These are phyloP conservation scores for Monascus purpureus DNA, from an alignment of 495 filamentous ascomycete genomes.

Conservation along the genomic window DNA sequence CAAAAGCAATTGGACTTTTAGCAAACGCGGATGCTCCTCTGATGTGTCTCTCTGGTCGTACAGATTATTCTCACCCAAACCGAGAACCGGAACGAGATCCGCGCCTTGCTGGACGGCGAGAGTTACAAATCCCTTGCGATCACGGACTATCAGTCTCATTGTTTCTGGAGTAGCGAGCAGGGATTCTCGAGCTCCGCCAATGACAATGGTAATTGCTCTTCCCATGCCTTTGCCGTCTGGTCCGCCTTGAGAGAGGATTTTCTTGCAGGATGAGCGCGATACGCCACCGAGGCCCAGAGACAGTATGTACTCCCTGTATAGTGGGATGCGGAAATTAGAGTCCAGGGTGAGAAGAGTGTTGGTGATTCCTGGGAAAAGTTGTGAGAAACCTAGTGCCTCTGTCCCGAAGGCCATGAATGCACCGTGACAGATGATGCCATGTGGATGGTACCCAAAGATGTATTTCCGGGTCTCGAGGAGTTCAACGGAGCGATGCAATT, in stretches of 20 bases:
- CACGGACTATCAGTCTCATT: constrained; percentile 11
- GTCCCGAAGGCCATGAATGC: constrained; percentile 70
- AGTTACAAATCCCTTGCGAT: constrained; percentile 13
- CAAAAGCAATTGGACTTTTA: constrained; percentile 33
- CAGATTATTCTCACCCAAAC: constrained; percentile 16
- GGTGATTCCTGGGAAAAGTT: constrained; percentile 77
- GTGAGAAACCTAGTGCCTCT: constrained; percentile 60
- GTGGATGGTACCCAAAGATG: constrained; percentile 82
- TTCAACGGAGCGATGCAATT: constrained; percentile 4
- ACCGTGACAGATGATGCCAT: constrained; percentile 76
- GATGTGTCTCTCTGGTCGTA: constrained; percentile 6
- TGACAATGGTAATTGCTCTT: constrained; percentile 15
- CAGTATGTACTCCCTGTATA: constrained; percentile 12
- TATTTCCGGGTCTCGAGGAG: constrained; percentile 66
- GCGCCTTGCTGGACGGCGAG: constrained; percentile 12
- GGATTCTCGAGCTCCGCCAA: constrained; percentile 15
- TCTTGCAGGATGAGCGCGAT: constrained; percentile 12
- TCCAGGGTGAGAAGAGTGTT: constrained; percentile 31
- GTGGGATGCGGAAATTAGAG: constrained; percentile 4
- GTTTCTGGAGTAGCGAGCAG: constrained; percentile 10
- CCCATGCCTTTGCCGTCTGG: constrained; percentile 16
- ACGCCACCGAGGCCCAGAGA: constrained; percentile 8
- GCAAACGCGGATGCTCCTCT: not conserved
- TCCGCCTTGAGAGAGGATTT: constrained; percentile 10
- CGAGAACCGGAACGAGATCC: constrained; percentile 13